phyloP scores from a whole-genome alignment of 768 basidiomycete genomes.

The Boletus sp. region DNA sequence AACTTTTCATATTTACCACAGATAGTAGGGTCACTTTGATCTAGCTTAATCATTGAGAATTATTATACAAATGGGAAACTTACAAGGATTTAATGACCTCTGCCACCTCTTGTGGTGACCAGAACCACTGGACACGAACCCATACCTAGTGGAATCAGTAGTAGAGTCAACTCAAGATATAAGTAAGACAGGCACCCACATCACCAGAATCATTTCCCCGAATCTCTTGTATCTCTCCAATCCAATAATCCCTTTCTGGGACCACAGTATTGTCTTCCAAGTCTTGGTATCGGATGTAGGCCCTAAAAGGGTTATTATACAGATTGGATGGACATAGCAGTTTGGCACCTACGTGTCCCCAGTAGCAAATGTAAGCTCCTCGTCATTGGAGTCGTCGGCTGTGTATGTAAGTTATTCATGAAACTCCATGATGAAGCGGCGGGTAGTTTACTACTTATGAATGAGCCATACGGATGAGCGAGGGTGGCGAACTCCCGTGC shows the following conservation, averaged over 20 bases:
- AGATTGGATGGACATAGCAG: background rate
- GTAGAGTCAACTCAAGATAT: background rate
- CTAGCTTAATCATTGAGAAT: background rate
- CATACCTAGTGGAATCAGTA: slow-evolving; percentile 42
- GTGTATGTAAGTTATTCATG: background rate
- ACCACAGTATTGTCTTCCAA: slow-evolving; percentile 3
- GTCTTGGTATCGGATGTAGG: slow-evolving; percentile 29
- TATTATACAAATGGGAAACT: slow-evolving; percentile 12
- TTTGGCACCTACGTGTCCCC: slow-evolving; percentile 34
- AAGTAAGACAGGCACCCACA: slow-evolving; percentile 18
- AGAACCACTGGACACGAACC: slow-evolving; percentile 56
- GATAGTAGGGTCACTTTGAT: slow-evolving; percentile 35
- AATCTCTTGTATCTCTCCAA: slow-evolving; percentile 49
- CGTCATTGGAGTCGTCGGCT: slow-evolving; percentile 18
- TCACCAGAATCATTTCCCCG: slow-evolving; percentile 30
- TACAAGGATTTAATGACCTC: slow-evolving; percentile 49
- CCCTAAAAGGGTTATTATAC: slow-evolving; percentile 23
- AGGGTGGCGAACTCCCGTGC: slow-evolving; percentile 15
- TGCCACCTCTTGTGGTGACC: slow-evolving; percentile 47
- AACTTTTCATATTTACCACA: slow-evolving; percentile 52
- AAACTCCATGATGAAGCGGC: background rate
- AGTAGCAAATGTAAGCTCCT: slow-evolving; percentile 24
- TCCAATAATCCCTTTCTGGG: slow-evolving; percentile 47
- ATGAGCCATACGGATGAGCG: slow-evolving; percentile 1
- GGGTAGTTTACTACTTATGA: slow-evolving; percentile 25